A percentile compares a stretch with the other conserved stretches of the same genome.
Conservation (phyloP, 2,329 filamentous ascomycete genomes). For the Sporothrix luriei region DNA sequence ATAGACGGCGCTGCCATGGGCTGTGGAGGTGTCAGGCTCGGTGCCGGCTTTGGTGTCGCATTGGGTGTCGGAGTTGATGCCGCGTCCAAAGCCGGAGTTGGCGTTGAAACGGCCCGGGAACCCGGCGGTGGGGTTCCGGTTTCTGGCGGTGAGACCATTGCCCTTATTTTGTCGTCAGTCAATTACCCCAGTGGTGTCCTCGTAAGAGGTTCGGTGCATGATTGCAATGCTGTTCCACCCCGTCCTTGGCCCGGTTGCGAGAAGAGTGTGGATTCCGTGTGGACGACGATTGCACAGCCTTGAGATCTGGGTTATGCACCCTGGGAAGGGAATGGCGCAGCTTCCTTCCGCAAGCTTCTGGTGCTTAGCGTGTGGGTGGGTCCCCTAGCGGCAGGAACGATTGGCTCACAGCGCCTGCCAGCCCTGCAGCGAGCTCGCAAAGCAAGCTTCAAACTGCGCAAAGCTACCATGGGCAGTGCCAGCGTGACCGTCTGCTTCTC, state of each 20-base stretch:
- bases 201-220: not conserved
- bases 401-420: constrained; percentile 8
- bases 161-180: not conserved
- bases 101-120: not conserved
- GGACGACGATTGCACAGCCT: not conserved
- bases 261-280: not conserved
- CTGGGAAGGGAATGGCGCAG: not conserved
- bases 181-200: not conserved
- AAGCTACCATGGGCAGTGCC: not conserved
- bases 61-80: not conserved
- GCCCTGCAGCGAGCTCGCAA: constrained; percentile 11
- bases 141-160: constrained; percentile 13
- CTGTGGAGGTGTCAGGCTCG: not conserved
- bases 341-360: constrained; percentile 9
- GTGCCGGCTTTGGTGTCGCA: not conserved
- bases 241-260: not conserved
- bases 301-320: constrained; percentile 3
- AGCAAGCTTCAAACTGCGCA: constrained; percentile 23
- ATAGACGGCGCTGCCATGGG: constrained; percentile 73
- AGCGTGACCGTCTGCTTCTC: not conserved
- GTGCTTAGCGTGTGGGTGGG: constrained; percentile 3
- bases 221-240: constrained; percentile 1
- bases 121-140: not conserved
- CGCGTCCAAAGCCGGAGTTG: not conserved
- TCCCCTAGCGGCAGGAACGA: constrained; percentile 1